Evolutionary conservation across 371 early-diverging fungal species (phyloP).

Genomic region (Circinella minor): DNA sequence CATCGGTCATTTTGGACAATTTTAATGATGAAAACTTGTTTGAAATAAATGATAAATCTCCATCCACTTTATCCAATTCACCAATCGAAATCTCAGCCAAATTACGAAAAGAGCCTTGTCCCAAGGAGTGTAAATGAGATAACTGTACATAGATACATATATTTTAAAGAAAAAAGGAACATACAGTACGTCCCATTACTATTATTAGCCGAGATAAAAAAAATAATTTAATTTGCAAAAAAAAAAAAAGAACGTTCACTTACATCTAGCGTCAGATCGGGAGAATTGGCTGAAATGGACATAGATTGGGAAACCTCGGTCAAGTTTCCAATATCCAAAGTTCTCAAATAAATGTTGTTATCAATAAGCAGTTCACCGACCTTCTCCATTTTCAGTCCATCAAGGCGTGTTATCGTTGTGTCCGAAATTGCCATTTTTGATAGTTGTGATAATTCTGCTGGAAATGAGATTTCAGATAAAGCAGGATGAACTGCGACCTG

Average conservation of each 20-base stretch:
- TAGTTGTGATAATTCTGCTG: conserved; percentile 39
- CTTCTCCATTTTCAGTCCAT: conserved; percentile 41
- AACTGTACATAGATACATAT: conserved; percentile 24
- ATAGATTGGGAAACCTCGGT: conserved; percentile 32
- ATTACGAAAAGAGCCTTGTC: conserved; percentile 44
- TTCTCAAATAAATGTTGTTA: conserved; percentile 55
- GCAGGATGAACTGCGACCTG: conserved; percentile 50
- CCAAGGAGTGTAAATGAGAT: conserved; percentile 27
- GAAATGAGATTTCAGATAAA: conserved; percentile 42
- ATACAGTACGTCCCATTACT: too few relatives aligned
- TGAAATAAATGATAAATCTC: conserved; percentile 52
- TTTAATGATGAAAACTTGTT: conserved; percentile 43
- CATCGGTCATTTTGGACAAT: conserved; percentile 38
- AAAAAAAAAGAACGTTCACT: conserved; percentile 9
- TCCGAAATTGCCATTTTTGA: conserved; percentile 44
- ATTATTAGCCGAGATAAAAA: too few relatives aligned
- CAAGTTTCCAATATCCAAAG: conserved; percentile 38
- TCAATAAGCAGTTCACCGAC: conserved; percentile 42
- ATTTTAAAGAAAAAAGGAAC: too few relatives aligned
- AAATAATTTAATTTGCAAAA: not conserved
- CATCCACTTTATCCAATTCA: conserved; percentile 37
- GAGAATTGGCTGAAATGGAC: conserved; percentile 52
- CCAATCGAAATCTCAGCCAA: conserved; percentile 38
- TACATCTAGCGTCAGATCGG: conserved; percentile 38
- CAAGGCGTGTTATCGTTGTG: conserved; percentile 43